phyloP scores from a whole-genome alignment of 192 early-diverging fungal genomes.

The Coemansia sp. region DNA sequence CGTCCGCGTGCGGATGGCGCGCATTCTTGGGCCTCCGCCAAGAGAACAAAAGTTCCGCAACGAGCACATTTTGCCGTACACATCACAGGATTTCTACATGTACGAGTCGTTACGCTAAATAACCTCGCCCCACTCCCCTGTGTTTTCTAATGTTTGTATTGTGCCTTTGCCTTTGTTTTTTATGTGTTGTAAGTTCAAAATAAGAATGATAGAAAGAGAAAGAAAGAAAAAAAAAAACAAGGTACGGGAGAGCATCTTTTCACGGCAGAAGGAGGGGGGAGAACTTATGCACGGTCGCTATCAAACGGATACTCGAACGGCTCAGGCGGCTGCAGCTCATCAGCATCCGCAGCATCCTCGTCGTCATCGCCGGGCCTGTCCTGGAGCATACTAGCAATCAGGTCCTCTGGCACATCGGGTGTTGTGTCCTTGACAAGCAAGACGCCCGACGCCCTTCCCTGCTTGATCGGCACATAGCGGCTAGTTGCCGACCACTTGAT shows the following conservation, averaged over 20 bases:
- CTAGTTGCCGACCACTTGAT: conserved; percentile 82
- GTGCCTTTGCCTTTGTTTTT: not conserved
- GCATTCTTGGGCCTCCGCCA: conserved; percentile 28
- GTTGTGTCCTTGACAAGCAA: conserved; percentile 77
- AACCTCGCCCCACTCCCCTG: not conserved
- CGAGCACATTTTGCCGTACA: conserved; percentile 37
- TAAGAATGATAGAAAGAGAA: conserved; percentile 13
- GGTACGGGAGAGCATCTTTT: not conserved
- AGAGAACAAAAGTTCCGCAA: conserved; percentile 27
- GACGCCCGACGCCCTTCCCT: conserved; percentile 73
- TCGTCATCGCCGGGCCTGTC: conserved; percentile 24
- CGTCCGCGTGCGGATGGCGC: conserved; percentile 35
- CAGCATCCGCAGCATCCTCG: conserved; percentile 3
- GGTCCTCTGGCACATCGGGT: conserved; percentile 76
- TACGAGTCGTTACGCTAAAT: conserved; percentile 40
- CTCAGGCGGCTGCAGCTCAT: conserved; percentile 64
- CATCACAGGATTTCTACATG: conserved; percentile 35
- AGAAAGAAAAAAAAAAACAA: not conserved
- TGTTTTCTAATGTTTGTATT: not conserved
- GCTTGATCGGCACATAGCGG: conserved; percentile 89
- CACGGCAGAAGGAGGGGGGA: no score
- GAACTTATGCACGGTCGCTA: conserved; percentile 28
- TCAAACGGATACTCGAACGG: conserved; percentile 83
- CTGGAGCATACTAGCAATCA: conserved; percentile 64
- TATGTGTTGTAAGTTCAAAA: not conserved